Percentiles rank a stretch among this genome's conserved stretches.
phyloP scores from a whole-genome alignment of 257 asterid genomes.

The Parsonsia alboflavescens region DNA sequence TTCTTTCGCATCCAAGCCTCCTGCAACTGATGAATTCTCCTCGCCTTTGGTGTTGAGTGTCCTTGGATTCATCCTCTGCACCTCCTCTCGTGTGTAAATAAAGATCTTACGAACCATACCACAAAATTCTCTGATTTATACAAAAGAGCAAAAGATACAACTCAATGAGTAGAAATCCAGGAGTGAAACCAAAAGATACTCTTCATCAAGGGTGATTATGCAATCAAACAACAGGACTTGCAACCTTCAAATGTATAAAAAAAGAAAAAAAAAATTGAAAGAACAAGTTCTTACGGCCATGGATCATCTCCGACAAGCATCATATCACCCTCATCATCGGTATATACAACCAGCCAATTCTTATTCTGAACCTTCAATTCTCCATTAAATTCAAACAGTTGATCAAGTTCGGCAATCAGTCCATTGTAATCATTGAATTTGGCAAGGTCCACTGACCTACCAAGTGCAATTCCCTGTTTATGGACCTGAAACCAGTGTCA shows the following conservation, averaged over 20 bases:
- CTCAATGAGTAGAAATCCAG: background rate
- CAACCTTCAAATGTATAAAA: background rate
- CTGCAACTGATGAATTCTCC: conserved; percentile 59
- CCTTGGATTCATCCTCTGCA: conserved; percentile 76
- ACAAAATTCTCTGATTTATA: conserved; percentile 70
- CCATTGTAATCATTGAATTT: conserved; percentile 71
- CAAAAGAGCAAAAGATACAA: conserved; percentile 2
- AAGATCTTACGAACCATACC: conserved; percentile 82
- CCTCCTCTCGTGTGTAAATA: conserved; percentile 82
- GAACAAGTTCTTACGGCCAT: conserved; percentile 68
- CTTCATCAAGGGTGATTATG: background rate
- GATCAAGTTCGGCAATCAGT: conserved; percentile 68
- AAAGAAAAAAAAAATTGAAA: background rate
- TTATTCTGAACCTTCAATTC: conserved; percentile 61
- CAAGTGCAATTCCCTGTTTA: conserved; percentile 92
- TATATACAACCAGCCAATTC: conserved; percentile 89
- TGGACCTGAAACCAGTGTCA: conserved; percentile 58
- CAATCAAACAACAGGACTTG: background rate
- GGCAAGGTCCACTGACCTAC: conserved; percentile 92
- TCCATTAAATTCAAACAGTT: conserved; percentile 76
- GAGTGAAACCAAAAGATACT: conserved; percentile 2
- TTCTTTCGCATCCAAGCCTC: conserved; percentile 58
- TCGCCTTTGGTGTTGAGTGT: conserved; percentile 62
- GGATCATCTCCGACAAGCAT: conserved; percentile 99
- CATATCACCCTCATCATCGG: conserved; percentile 98